These are phyloP conservation scores for Ustilago bromivora DNA, from an alignment of 1,284 basidiomycete species.

Conservation along the genomic window DNA sequence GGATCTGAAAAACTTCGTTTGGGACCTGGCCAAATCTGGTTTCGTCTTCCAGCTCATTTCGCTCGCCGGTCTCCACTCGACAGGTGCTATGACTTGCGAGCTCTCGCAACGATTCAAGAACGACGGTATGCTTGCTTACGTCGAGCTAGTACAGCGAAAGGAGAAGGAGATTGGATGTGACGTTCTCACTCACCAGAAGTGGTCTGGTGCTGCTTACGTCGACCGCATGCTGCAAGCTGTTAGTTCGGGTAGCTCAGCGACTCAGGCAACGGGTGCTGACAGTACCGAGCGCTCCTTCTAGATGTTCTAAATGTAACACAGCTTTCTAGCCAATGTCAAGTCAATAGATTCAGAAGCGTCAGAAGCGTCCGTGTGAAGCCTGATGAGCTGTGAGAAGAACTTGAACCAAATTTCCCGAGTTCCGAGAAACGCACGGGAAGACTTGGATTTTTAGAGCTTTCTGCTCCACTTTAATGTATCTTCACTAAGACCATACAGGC, in stretches of 20 bases:
- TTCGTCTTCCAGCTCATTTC: constrained; percentile 70
- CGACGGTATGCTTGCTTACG: constrained; percentile 69
- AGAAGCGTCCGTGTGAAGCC: not conserved
- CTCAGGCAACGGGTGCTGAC: constrained; percentile 64
- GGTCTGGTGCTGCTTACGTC: constrained; percentile 66
- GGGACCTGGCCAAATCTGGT: constrained; percentile 66
- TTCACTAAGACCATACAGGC: not conserved
- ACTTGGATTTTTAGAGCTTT: constrained; percentile 19
- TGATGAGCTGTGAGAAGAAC: not conserved
- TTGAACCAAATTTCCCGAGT: constrained; percentile 9
- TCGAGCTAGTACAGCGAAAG: constrained; percentile 65
- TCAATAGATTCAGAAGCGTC: not conserved
- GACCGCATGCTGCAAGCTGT: constrained; percentile 67
- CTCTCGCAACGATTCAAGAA: constrained; percentile 75
- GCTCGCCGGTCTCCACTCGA: constrained; percentile 67
- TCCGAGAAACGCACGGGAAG: constrained; percentile 21
- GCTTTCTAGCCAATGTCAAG: not conserved
- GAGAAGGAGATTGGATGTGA: constrained; percentile 68
- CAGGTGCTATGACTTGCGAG: constrained; percentile 63
- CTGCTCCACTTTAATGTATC: constrained; percentile 9
- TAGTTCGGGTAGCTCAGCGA: constrained; percentile 62
- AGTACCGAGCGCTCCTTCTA: constrained; percentile 60
- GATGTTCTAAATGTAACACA: not conserved
- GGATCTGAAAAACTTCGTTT: constrained; percentile 69
- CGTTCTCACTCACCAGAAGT: constrained; percentile 68